Evolutionary conservation across 148 eudicot species (phyloP).

Genomic region (Camellia japonica): DNA sequence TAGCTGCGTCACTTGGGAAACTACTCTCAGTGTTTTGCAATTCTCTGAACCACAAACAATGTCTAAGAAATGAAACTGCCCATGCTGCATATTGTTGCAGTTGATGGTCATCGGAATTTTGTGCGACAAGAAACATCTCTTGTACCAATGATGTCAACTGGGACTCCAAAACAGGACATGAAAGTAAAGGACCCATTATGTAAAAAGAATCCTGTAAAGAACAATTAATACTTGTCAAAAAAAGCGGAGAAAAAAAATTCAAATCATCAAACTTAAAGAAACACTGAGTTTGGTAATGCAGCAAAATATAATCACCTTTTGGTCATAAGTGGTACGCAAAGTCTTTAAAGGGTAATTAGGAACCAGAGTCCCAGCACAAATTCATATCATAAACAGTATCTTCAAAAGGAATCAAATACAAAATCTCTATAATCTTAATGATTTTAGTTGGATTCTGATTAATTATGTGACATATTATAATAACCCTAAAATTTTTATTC

Average conservation of each 20-base stretch:
- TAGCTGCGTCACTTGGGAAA: slow-evolving; percentile 25
- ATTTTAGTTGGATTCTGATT: no score
- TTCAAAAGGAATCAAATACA: no score
- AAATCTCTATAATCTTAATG: no score
- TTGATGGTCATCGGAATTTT: slow-evolving; percentile 61
- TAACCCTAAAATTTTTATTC: no score
- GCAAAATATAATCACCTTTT: slow-evolving; percentile 41
- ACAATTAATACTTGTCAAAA: neutral
- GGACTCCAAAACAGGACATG: slow-evolving; percentile 55
- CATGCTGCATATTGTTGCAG: slow-evolving; percentile 81
- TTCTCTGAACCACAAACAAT: slow-evolving; percentile 45
- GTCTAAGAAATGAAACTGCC: slow-evolving; percentile 76
- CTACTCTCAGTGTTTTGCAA: slow-evolving; percentile 27
- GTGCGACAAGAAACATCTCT: slow-evolving; percentile 86
- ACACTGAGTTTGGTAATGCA: slow-evolving; percentile 4
- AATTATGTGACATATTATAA: no score
- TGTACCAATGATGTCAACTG: slow-evolving; percentile 52
- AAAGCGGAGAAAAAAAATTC: neutral
- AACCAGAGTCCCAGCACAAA: slow-evolving; percentile 35
- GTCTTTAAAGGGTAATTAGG: slow-evolving; percentile 27
- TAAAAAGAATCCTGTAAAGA: slow-evolving; percentile 53
- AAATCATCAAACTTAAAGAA: slow-evolving; percentile 1
- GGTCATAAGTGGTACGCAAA: slow-evolving; percentile 27
- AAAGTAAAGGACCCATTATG: slow-evolving; percentile 60
- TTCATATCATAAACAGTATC: no score